Conservation (phyloP, 345 rosid species). For the Eucalyptus sp. region DNA sequence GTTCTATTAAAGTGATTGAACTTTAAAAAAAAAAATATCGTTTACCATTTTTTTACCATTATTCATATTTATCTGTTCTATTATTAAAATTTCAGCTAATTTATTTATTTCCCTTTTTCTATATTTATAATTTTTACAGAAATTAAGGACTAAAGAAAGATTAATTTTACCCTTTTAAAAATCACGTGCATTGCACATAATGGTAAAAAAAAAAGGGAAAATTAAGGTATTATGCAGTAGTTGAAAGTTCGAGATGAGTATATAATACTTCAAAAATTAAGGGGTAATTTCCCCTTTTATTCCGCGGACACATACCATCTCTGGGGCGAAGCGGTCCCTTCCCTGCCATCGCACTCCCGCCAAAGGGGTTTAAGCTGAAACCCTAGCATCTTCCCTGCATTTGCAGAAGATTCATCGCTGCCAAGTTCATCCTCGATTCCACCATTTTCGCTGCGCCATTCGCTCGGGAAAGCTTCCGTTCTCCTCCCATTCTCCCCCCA, state of each 20-base stretch:
- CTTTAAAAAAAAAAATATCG: rapidly evolving
- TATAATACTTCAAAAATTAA: neutral
- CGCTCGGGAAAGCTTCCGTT: neutral
- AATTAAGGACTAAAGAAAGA: neutral
- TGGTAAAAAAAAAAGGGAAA: neutral
- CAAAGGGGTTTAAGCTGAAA: neutral
- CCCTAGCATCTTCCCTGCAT: neutral
- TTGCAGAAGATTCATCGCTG: neutral
- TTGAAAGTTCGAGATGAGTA: neutral
- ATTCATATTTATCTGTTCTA: neutral
- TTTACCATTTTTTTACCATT: neutral
- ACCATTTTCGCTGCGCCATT: neutral
- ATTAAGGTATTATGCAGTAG: neutral
- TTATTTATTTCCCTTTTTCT: neutral
- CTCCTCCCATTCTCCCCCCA: neutral
- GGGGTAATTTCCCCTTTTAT: neutral
- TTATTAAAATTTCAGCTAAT: neutral
- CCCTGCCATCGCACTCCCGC: neutral
- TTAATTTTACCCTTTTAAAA: neutral
- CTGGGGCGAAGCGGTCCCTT: neutral
- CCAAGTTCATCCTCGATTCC: neutral
- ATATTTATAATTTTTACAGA: neutral
- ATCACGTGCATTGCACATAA: neutral
- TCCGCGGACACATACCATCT: neutral
- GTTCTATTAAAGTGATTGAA: neutral